Evolutionary conservation across 371 early-diverging fungal genomes (phyloP).

Genomic region (Syncephalastrum contaminatum): DNA sequence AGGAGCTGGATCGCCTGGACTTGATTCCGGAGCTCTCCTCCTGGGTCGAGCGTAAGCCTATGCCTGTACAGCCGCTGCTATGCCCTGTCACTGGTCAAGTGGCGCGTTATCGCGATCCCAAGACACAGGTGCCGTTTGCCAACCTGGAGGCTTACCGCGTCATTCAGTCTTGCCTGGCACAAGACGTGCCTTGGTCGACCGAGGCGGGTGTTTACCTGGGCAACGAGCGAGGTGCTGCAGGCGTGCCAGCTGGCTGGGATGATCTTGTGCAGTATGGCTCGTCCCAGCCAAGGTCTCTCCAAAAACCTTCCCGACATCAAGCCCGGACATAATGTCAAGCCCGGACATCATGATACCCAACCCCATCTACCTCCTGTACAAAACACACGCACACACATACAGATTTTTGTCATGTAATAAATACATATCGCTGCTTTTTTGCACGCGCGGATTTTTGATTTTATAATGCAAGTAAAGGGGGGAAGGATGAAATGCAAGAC

Average conservation of each 20-base stretch:
- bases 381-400: too few relatives aligned
- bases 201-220: conserved; percentile 29
- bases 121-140: conserved; percentile 63
- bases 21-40: conserved; percentile 26
- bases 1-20: conserved; percentile 35
- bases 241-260: conserved; percentile 42
- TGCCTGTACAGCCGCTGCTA: conserved; percentile 34
- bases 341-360: too few relatives aligned
- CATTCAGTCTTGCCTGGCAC: conserved; percentile 35
- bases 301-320: too few relatives aligned
- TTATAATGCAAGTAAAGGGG: too few relatives aligned
- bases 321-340: too few relatives aligned
- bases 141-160: conserved; percentile 58
- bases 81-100: conserved; percentile 71
- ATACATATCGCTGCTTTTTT: too few relatives aligned
- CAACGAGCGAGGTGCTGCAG: conserved; percentile 27
- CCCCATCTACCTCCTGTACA: too few relatives aligned
- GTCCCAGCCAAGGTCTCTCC: too few relatives aligned
- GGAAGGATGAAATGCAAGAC: too few relatives aligned
- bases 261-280: too few relatives aligned
- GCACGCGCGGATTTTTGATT: too few relatives aligned
- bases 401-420: too few relatives aligned
- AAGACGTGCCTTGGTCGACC: conserved; percentile 48
- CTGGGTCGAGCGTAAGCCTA: conserved; percentile 33
- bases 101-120: conserved; percentile 67